Conservation (phyloP, 2,329 filamentous ascomycete genomes). For the Pseudogymnoascus sp. region DNA sequence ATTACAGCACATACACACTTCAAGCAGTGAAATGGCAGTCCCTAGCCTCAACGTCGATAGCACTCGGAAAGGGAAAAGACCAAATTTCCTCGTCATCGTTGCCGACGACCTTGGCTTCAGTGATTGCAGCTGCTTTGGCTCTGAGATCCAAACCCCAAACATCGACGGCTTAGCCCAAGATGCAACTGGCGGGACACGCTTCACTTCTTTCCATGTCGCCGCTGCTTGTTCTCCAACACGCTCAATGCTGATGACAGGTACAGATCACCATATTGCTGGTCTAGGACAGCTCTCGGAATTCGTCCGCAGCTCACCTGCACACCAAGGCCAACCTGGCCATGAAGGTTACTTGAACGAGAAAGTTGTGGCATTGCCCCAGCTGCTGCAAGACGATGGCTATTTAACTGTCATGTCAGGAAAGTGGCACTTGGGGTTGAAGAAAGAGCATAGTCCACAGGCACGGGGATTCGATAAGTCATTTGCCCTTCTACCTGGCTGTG, state of each 20-base stretch:
- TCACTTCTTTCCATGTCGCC: slow-evolving; percentile 59
- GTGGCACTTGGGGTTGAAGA: slow-evolving; percentile 55
- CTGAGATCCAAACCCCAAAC: slow-evolving; percentile 51
- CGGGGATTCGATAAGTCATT: slow-evolving; percentile 54
- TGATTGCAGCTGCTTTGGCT: slow-evolving; percentile 43
- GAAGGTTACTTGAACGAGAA: slow-evolving; percentile 57
- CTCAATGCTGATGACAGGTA: slow-evolving; percentile 61
- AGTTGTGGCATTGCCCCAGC: slow-evolving; percentile 51
- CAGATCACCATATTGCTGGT: slow-evolving; percentile 53
- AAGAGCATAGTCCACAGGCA: slow-evolving; percentile 47
- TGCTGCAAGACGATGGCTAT: slow-evolving; percentile 52
- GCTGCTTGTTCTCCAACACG: slow-evolving; percentile 58
- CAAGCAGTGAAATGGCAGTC: background rate
- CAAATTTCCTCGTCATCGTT: slow-evolving; percentile 39
- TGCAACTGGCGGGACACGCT: slow-evolving; percentile 43
- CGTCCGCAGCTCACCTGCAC: background rate
- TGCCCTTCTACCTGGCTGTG: slow-evolving; percentile 53
- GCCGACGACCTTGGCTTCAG: slow-evolving; percentile 38
- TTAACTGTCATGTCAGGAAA: slow-evolving; percentile 55
- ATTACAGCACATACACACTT: background rate
- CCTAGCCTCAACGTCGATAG: background rate
- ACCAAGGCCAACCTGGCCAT: slow-evolving; percentile 36
- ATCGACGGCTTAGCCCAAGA: slow-evolving; percentile 40
- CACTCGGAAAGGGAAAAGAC: background rate
- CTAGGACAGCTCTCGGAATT: slow-evolving; percentile 54